Conservation (phyloP, 2,329 filamentous ascomycete species). For the Ophiostoma pallidulum region DNA sequence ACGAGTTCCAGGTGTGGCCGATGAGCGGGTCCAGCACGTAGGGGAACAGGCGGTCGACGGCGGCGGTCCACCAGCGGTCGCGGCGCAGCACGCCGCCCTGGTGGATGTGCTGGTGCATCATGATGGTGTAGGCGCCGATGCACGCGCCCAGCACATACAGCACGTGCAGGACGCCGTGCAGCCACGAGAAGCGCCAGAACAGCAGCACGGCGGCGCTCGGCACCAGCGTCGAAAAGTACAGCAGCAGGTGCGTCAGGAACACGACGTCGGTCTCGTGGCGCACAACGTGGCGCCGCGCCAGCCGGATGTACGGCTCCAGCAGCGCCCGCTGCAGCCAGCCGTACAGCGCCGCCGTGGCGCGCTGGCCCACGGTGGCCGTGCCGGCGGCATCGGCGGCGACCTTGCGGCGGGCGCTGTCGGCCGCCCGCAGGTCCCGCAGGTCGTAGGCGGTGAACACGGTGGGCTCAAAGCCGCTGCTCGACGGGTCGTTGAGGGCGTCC, state of each 20-base stretch:
- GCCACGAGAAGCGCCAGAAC: conserved; percentile 55
- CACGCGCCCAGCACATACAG: conserved; percentile 55
- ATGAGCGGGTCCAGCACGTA: conserved; percentile 67
- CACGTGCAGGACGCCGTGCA: conserved; percentile 57
- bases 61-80: conserved; percentile 26
- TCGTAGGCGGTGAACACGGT: conserved; percentile 36
- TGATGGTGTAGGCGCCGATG: conserved; percentile 64
- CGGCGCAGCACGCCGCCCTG: conserved; percentile 58
- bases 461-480: conserved; percentile 33
- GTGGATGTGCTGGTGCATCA: conserved; percentile 82
- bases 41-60: conserved; percentile 58
- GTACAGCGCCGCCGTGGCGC: conserved; percentile 28
- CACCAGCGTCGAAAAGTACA: conserved; percentile 61
- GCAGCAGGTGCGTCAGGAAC: conserved; percentile 65
- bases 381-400: neutral
- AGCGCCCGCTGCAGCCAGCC: conserved; percentile 40
- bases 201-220: conserved; percentile 55
- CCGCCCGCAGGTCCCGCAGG: conserved; percentile 27
- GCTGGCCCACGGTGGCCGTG: conserved; percentile 1
- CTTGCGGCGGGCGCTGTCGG: conserved; percentile 14
- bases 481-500: conserved; percentile 33
- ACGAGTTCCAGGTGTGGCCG: conserved; percentile 79
- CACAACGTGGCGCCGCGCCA: conserved; percentile 44
- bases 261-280: conserved; percentile 64
- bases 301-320: conserved; percentile 49